Evolutionary conservation across 2,329 filamentous ascomycete genomes (phyloP).

Genomic region (Rutstroemia sp.): DNA sequence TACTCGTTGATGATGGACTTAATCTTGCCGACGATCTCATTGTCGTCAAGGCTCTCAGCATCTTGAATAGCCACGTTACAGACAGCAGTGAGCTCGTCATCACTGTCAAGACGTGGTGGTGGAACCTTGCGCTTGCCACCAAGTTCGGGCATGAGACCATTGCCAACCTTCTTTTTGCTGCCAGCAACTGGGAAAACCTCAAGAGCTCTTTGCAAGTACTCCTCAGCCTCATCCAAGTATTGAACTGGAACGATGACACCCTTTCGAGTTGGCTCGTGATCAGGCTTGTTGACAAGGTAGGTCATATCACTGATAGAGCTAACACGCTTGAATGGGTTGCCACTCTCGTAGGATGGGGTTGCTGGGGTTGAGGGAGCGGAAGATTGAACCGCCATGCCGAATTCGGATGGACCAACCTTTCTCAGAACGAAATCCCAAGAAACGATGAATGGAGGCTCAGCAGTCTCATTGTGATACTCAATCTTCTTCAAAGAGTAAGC

Average conservation of each 20-base stretch:
- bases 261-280: slow-evolving; percentile 74
- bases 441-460: slow-evolving; percentile 69
- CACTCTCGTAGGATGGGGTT: slow-evolving; percentile 55
- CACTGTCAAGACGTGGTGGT: slow-evolving; percentile 45
- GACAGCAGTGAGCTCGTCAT: slow-evolving; percentile 82
- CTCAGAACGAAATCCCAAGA: slow-evolving; percentile 95
- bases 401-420: slow-evolving; percentile 88
- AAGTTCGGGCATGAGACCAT: slow-evolving; percentile 63
- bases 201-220: slow-evolving; percentile 74
- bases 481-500: slow-evolving; percentile 88
- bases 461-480: slow-evolving; percentile 69
- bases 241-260: slow-evolving; percentile 91
- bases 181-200: slow-evolving; percentile 65
- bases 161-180: slow-evolving; percentile 47
- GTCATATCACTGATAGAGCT: slow-evolving; percentile 96
- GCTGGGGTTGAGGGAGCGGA: slow-evolving; percentile 78
- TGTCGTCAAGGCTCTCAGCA: slow-evolving; percentile 74
- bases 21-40: slow-evolving; percentile 71
- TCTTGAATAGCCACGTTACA: slow-evolving; percentile 89
- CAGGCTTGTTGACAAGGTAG: slow-evolving; percentile 67
- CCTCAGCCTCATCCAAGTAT: slow-evolving; percentile 91
- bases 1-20: slow-evolving; percentile 66
- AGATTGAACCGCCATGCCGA: slow-evolving; percentile 72
- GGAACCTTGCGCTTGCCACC: slow-evolving; percentile 62
- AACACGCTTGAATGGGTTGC: slow-evolving; percentile 68